Evolutionary conservation across 2,329 filamentous ascomycete genomes (phyloP).

Genomic region (Atkinsonella texensis): DNA sequence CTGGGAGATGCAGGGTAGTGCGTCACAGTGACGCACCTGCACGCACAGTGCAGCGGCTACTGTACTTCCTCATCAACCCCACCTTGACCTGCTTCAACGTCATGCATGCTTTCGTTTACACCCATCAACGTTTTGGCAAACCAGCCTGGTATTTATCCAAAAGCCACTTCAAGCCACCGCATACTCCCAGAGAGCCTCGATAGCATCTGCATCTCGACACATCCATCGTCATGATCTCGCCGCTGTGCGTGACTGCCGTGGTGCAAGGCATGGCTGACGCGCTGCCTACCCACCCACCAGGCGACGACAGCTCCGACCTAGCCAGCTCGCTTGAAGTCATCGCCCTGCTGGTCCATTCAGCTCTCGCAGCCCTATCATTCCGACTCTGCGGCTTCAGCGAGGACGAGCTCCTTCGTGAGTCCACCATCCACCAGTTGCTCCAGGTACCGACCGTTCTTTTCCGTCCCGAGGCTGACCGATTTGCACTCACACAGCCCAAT

Average conservation of each 20-base stretch:
- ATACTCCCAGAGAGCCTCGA: not conserved
- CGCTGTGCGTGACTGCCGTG: constrained; percentile 25
- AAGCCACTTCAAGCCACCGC: not conserved
- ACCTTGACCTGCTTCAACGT: too few relatives aligned
- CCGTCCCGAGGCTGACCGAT: constrained; percentile 4
- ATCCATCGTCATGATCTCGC: constrained; percentile 13
- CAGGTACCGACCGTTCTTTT: not conserved
- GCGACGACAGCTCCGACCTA: constrained; percentile 47
- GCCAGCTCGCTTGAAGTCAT: constrained; percentile 70
- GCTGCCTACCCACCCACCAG: constrained; percentile 39
- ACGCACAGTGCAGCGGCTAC: not conserved
- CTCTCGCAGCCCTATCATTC: constrained; percentile 70
- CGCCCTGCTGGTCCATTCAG: constrained; percentile 73
- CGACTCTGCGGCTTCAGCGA: constrained; percentile 74
- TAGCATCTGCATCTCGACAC: not conserved
- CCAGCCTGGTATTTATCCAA: not conserved
- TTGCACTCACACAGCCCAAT: constrained; percentile 23
- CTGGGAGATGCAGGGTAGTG: not conserved
- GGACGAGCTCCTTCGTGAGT: constrained; percentile 58
- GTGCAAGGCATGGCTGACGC: constrained; percentile 47
- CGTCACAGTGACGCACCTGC: not conserved
- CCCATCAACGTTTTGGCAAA: not conserved
- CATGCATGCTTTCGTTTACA: too few relatives aligned
- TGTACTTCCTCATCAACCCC: not conserved
- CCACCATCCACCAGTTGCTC: not conserved